These are phyloP conservation scores for Fusarium sp. DNA, from an alignment of 2,329 filamentous ascomycete species.

Conservation along the genomic window DNA sequence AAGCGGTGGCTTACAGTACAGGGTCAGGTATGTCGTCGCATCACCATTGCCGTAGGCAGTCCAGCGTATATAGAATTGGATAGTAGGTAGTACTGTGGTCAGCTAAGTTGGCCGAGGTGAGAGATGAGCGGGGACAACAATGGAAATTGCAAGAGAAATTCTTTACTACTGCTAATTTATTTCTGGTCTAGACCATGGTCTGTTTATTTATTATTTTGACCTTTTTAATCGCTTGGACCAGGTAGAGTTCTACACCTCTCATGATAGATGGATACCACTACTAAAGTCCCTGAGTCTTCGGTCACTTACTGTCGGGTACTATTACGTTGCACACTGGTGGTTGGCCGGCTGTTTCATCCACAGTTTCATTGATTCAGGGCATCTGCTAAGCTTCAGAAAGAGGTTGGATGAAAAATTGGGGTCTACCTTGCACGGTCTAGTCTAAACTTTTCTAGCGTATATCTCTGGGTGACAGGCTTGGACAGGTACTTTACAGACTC, in stretches of 20 bases:
- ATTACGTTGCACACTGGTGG: neutral
- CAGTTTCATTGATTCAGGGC: conserved; percentile 10
- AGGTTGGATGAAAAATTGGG: conserved; percentile 2
- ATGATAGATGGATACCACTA: neutral
- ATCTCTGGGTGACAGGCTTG: conserved; percentile 20
- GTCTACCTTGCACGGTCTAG: conserved; percentile 34
- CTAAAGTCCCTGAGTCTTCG: conserved; percentile 6
- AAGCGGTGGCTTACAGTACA: conserved; percentile 11
- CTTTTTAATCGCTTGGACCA: neutral
- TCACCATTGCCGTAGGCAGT: conserved; percentile 10
- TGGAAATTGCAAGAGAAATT: conserved; percentile 7
- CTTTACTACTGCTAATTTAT: neutral
- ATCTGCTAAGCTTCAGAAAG: conserved; percentile 2
- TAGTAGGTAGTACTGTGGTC: neutral
- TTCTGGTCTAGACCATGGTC: neutral
- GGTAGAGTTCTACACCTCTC: conserved; percentile 16
- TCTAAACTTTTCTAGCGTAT: conserved; percentile 20
- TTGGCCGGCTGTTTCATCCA: conserved; percentile 25
- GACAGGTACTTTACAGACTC: conserved; percentile 9
- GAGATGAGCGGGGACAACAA: neutral
- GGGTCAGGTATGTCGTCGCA: conserved; percentile 15
- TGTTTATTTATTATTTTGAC: conserved; percentile 1
- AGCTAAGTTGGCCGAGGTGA: conserved; percentile 11
- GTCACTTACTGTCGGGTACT: neutral
- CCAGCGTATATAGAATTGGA: neutral